These are phyloP conservation scores for Boletus subparvulus DNA, from an alignment of 768 basidiomycete genomes.

Conservation along the genomic window DNA sequence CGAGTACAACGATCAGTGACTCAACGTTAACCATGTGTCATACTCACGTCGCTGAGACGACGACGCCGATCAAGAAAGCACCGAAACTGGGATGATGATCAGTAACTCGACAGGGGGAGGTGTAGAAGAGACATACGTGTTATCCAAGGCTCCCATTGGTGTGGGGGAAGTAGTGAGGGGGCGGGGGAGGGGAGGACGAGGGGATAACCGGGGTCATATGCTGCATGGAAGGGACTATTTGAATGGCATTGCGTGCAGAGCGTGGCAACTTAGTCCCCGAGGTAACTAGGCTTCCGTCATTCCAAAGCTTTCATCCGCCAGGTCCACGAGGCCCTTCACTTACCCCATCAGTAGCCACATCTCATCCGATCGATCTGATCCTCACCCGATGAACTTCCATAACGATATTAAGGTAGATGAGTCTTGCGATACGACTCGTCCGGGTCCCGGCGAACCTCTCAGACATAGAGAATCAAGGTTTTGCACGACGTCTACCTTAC, in stretches of 20 bases:
- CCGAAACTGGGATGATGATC: conserved; percentile 41
- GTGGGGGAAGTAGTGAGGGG: background rate
- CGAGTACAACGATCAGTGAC: background rate
- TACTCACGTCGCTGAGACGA: conserved; percentile 52
- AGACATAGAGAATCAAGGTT: too few relatives aligned
- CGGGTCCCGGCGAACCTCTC: too few relatives aligned
- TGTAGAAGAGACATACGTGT: conserved; percentile 35
- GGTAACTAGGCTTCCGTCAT: conserved; percentile 23
- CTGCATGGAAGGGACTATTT: conserved; percentile 14
- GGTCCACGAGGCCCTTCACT: conserved; percentile 15
- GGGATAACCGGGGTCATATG: background rate
- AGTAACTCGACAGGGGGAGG: background rate
- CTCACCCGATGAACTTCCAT: conserved; percentile 16
- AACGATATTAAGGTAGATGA: background rate
- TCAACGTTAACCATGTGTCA: conserved; percentile 5
- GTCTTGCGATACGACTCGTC: too few relatives aligned
- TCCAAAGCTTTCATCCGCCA: conserved; percentile 26
- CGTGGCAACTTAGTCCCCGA: conserved; percentile 11
- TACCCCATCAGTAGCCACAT: conserved; percentile 17
- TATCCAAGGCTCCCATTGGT: conserved; percentile 32
- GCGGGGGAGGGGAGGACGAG: background rate
- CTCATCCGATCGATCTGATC: conserved; percentile 18
- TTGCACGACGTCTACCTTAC: background rate
- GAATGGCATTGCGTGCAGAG: conserved; percentile 6
- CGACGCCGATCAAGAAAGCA: conserved; percentile 54